Base-by-base conservation (phyloP, 306 rosid genomes). In the Quercus berberidifolia region DNA sequence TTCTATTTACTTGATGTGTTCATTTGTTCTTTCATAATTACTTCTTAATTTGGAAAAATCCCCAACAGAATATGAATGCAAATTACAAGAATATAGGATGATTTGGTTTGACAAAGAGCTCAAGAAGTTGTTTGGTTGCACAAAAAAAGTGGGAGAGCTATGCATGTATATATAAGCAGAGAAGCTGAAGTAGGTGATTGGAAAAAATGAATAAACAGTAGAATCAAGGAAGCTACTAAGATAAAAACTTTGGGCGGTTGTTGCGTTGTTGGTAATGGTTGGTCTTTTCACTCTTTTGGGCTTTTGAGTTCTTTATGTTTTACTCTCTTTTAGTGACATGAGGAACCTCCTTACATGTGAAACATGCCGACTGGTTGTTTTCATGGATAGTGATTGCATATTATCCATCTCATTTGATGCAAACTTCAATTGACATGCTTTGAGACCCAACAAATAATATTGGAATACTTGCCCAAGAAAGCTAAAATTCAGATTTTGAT, bases 111-210 rank as follows among this genome's bases (percentile, higher is more conserved):
- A 35, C 26, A 35, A 18, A 67, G 52, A 67, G 1, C 15, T 6
- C 2, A 43, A 62, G 9, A n/a, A 75, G 75, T 52, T 35, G 17
- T 15, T 71, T 28, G 26, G 49, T 81, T 81, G 78, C 41, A 71
- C 7, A 3, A 30, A 31, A 60, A 49, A 28, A 67, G 25, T 49
- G 73, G 52, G 31, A 55, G 54, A 55, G 51, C 25, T 5, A 14
- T n/a, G 41, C 8, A 67, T 9, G 20, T 78, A 82, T 80, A 67
- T 78, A 89, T 84, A 86, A 83, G 41, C 13, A 38, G 33, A 41
- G 33, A 69, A 83, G 55, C 69, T 3, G 59, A 41, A 26, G 51
- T 4, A 30, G 38, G 23, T 21, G 31, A 30, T 73, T 46, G 52
- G 51, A 43, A 21, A 65, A 76, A 20, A 6, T 63, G 54, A 51